Base-by-base conservation (phyloP, 1,284 basidiomycete genomes). In the Fomes fomentarius region DNA sequence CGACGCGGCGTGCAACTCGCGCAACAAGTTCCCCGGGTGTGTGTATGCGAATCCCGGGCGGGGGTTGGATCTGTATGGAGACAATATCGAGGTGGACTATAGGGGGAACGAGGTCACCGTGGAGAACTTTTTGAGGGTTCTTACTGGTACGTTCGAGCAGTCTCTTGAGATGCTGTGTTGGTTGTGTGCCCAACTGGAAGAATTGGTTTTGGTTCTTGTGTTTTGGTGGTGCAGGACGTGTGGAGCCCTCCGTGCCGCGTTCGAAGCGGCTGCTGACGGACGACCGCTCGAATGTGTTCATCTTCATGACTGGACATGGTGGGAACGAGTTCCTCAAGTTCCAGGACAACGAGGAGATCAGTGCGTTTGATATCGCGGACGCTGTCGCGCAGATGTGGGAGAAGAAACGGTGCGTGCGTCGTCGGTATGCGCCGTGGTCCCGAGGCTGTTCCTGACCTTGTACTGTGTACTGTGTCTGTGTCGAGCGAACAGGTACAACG, bases 271-370 rank as follows among this genome's bases (percentile, higher is more conserved):
- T 99, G 1, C 78, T 98, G 25, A 90, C 91, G 0, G 95, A 99
- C 64, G 88, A 94, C 50, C 79, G 87, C n/a, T 95, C 92, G 7
- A 99, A 99, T 67, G 82, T 99, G 53, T 97, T 99, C 68, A 84
- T 99, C 22, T 99, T 97, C 73, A 93, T 99, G 91, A 97, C 97
- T 0, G 97, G 96, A 0, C 96, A 99, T 65, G 96, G 97, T 4
- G 96, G 96, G 0, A 92, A 97, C 65, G 96, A 98, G 71, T 99
- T 99, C 70, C 83, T 99, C 63, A 99, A 99, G 73, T 99, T 99
- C 70, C 96, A 99, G 69, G 96, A 99, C 71, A 94, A 94, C 68
- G 96, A 99, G 71, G 97, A 99, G 69, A 94, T 99, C 62, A 94
- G 91, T 49, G 94, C 96, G 0, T 94, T 93, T 55, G 96, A 99